A percentile compares a stretch with the other conserved stretches of the same genome.
These are phyloP conservation scores for Pseudevernia furfuracea DNA, from an alignment of 495 filamentous ascomycete species.

Conservation along the genomic window DNA sequence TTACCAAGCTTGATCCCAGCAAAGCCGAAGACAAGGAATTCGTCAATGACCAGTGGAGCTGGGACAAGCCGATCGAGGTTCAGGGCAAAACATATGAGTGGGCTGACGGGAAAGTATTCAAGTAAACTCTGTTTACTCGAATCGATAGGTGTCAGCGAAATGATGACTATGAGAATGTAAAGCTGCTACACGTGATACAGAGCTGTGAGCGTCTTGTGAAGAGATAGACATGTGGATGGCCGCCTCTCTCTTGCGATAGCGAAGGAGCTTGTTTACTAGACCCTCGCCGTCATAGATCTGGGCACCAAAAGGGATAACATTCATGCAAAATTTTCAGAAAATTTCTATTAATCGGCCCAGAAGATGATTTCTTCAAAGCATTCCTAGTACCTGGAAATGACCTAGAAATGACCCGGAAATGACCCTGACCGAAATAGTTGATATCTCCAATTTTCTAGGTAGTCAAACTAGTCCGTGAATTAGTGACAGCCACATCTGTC, in stretches of 20 bases:
- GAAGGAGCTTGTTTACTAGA: not conserved
- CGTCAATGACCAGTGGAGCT: conserved; percentile 81
- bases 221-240: not conserved
- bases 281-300: not conserved
- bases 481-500: not conserved
- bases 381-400: not conserved
- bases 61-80: conserved; percentile 71
- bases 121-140: conserved; percentile 53
- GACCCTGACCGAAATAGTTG: not conserved
- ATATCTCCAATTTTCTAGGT: not conserved
- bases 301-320: not conserved
- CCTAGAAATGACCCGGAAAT: not conserved
- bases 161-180: not conserved
- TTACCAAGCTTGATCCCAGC: conserved; percentile 85
- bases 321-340: not conserved
- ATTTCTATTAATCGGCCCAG: not conserved
- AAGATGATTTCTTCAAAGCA: not conserved
- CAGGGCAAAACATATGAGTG: conserved; percentile 71
- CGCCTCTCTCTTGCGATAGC: not conserved
- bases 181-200: not conserved
- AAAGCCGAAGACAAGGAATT: conserved; percentile 75
- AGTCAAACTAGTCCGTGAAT: not conserved
- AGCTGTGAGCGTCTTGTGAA: not conserved
- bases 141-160: not conserved
- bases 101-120: conserved; percentile 97